Evolutionary conservation across 169 alveolate species (phyloP), one percentile per base, ranked within the genome.

Genomic region (Plasmodium relictum): DNA sequence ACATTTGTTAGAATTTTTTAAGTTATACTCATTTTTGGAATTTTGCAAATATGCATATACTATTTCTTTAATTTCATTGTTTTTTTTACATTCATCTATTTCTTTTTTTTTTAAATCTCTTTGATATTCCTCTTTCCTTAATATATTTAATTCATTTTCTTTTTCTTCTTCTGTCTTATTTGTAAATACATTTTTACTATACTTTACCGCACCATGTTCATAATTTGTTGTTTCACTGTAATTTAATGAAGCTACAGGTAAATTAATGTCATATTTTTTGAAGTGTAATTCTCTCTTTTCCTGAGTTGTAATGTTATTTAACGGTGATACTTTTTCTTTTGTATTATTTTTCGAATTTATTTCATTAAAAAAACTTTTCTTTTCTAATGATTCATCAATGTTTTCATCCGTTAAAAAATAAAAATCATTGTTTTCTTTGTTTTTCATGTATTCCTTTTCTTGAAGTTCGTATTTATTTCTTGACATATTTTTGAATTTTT

Each of bases 321-420:
- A 37, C 44, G 48, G 18, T 26, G 44, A 20, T 16, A 45, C 9
- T 18, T 37, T 71, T 24, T 52, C 5, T 14, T 26, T 16, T 56
- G 24, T 26, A 37, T 16, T 71, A 50, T 48, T 12, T 71, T 50
- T 10, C 63, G 2, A n/a, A 14, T 69, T 69, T 12, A 16, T 26
- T 59, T 59, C 24, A 56, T 71, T 50, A n/a, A 14, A 10, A 6
- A 2, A 10, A 41, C 44, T 8, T 41, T 18, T 58, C 16, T 26
- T 56, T 16, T 56, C 66, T 6, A 37, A 45, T 16, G 24, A 12
- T 42, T 65, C 58, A 26, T 73, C 88, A 59, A 62, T 45, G 44
- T 73, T 59, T 37, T 73, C 88, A 42, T 73, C 88, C 7, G 88
- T 73, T 61, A 73, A 73, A 8, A 63, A 65, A 65, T 58, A 56